These are phyloP conservation scores for Fimicolochytrium jonesii DNA, from an alignment of 192 early-diverging fungal genomes.

Conservation along the genomic window DNA sequence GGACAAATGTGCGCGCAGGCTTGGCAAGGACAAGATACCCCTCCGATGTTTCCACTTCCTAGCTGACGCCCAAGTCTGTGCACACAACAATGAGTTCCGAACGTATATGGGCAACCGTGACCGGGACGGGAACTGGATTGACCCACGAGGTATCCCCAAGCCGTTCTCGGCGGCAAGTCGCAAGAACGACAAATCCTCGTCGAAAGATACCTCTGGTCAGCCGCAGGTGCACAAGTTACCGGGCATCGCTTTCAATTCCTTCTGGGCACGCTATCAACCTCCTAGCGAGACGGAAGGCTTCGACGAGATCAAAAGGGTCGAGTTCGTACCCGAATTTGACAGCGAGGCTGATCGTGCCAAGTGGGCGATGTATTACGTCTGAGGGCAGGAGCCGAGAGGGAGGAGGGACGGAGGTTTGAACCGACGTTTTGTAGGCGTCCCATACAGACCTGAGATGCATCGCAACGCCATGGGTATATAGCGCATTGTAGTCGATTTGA, in stretches of 20 bases:
- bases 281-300: conserved; percentile 55
- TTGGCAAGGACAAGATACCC: conserved; percentile 31
- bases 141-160: background rate
- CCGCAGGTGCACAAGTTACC: conserved; percentile 28
- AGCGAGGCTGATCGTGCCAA: conserved; percentile 38
- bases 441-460: no score
- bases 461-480: no score
- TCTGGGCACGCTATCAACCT: conserved; percentile 41
- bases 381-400: no score
- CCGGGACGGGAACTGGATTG: background rate
- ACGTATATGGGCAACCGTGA: background rate
- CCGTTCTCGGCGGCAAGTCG: background rate
- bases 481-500: no score
- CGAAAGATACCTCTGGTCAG: background rate
- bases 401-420: no score
- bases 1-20: conserved; percentile 17
- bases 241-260: conserved; percentile 50
- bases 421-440: no score
- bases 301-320: conserved; percentile 52
- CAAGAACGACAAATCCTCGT: background rate
- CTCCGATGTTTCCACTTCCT: conserved; percentile 62
- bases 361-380: conserved; percentile 48
- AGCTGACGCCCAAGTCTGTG: conserved; percentile 50
- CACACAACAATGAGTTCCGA: conserved; percentile 79
- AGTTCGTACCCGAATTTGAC: conserved; percentile 57